Evolutionary conservation across 2,329 filamentous ascomycete genomes (phyloP).

Genomic region (Aspergillus sp.): DNA sequence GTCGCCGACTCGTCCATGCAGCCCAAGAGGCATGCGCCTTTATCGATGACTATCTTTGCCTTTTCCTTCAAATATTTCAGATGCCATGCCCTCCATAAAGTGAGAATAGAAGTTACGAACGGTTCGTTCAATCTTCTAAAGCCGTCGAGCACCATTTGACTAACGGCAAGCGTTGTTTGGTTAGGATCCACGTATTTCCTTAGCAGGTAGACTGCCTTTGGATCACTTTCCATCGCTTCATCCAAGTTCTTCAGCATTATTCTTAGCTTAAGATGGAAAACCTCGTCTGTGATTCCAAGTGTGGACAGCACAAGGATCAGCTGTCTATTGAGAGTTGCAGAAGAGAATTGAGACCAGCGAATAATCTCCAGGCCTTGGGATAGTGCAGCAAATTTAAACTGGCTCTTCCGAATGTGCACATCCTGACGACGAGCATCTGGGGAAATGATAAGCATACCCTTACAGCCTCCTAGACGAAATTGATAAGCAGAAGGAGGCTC

Average conservation of each 20-base stretch:
- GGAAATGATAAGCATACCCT: constrained; percentile 81
- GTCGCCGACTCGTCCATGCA: constrained; percentile 81
- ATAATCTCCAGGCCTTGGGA: constrained; percentile 82
- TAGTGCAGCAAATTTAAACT: constrained; percentile 77
- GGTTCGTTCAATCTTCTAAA: constrained; percentile 77
- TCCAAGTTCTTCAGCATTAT: constrained; percentile 69
- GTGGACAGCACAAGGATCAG: constrained; percentile 81
- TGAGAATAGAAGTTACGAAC: constrained; percentile 75
- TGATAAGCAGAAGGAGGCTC: constrained; percentile 79
- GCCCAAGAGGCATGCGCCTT: constrained; percentile 85
- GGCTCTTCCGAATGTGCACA: constrained; percentile 77
- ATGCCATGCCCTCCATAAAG: constrained; percentile 85
- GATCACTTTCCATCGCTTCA: constrained; percentile 65
- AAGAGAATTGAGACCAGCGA: constrained; percentile 71
- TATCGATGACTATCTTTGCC: constrained; percentile 75
- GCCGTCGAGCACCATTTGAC: constrained; percentile 73
- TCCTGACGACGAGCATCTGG: constrained; percentile 65
- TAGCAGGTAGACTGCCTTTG: constrained; percentile 66
- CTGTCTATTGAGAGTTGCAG: constrained; percentile 83
- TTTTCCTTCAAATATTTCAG: constrained; percentile 92
- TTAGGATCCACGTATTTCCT: constrained; percentile 81
- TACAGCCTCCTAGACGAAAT: constrained; percentile 88
- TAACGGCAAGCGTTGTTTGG: constrained; percentile 71
- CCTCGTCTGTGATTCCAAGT: constrained; percentile 66
- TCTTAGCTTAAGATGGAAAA: constrained; percentile 68